phyloP scores from a whole-genome alignment of 768 basidiomycete species.

The Boletus rex-veris region DNA sequence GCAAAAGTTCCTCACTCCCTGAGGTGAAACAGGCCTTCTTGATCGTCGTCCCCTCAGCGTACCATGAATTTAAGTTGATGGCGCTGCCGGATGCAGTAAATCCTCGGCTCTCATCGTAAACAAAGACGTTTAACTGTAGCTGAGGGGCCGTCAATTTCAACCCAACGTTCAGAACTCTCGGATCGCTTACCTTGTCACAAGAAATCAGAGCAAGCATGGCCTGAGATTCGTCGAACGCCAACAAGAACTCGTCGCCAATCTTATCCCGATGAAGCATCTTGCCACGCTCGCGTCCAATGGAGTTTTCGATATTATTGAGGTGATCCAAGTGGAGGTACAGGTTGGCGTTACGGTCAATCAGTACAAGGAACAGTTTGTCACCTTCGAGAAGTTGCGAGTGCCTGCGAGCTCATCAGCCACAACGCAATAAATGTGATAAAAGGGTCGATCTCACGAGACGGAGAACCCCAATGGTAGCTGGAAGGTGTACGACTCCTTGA shows the following conservation, averaged over 20 bases:
- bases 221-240: conserved; percentile 52
- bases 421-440: neutral
- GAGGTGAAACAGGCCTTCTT: conserved; percentile 42
- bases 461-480: conserved; percentile 21
- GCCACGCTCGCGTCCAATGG: conserved; percentile 31
- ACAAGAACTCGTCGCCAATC: conserved; percentile 41
- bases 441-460: conserved; percentile 17
- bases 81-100: conserved; percentile 42
- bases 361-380: conserved; percentile 39
- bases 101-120: conserved; percentile 45
- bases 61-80: conserved; percentile 47
- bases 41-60: conserved; percentile 35
- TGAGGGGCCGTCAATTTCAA: conserved; percentile 11
- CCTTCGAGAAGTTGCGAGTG: conserved; percentile 40
- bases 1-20: conserved; percentile 50
- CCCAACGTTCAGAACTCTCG: neutral
- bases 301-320: conserved; percentile 30
- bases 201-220: conserved; percentile 46
- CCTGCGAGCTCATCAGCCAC: conserved; percentile 16
- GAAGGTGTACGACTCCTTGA: conserved; percentile 26
- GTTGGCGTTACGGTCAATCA: conserved; percentile 32
- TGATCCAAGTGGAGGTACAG: conserved; percentile 39
- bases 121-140: conserved; percentile 43
- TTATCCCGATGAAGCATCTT: conserved; percentile 42
- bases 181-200: conserved; percentile 36